These are phyloP conservation scores for Ogataea nitratoaversa DNA, from an alignment of 805 yeast species.

Conservation along the genomic window DNA sequence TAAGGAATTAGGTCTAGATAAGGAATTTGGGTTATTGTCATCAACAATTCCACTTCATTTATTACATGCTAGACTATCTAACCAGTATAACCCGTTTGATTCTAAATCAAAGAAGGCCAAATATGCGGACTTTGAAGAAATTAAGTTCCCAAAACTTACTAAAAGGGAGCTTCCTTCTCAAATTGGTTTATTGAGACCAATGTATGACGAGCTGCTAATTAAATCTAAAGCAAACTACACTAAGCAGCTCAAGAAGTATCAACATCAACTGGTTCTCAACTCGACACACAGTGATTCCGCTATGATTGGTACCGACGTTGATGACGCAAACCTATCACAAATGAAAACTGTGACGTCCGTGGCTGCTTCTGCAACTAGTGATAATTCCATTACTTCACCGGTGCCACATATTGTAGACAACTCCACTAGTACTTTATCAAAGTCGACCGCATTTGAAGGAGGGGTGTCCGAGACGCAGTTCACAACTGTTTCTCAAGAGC, in stretches of 20 bases:
- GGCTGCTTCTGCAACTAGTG: constrained; percentile 1
- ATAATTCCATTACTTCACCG: not conserved
- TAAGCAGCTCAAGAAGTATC: constrained; percentile 40
- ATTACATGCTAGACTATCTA: constrained; percentile 70
- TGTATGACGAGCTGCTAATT: constrained; percentile 38
- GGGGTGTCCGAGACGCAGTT: too few relatives aligned
- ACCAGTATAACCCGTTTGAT: constrained; percentile 44
- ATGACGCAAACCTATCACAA: not conserved
- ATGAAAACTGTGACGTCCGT: not conserved
- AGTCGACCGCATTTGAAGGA: too few relatives aligned
- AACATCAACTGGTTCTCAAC: constrained; percentile 13
- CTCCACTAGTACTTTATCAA: too few relatives aligned
- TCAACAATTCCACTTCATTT: constrained; percentile 87
- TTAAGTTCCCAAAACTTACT: constrained; percentile 48
- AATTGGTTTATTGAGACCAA: constrained; percentile 56
- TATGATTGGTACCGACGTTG: not conserved
- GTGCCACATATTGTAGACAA: too few relatives aligned
- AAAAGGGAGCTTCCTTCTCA: constrained; percentile 49
- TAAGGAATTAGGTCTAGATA: constrained; percentile 87
- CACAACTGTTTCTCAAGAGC: constrained; percentile 4
- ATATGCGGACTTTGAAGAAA: constrained; percentile 61
- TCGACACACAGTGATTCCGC: not conserved
- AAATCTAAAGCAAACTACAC: constrained; percentile 40
- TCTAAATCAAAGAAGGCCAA: constrained; percentile 46
- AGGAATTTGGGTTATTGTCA: constrained; percentile 80